Evolutionary conservation across 306 rosid species (phyloP).

Genomic region (Mimosa pudica): DNA sequence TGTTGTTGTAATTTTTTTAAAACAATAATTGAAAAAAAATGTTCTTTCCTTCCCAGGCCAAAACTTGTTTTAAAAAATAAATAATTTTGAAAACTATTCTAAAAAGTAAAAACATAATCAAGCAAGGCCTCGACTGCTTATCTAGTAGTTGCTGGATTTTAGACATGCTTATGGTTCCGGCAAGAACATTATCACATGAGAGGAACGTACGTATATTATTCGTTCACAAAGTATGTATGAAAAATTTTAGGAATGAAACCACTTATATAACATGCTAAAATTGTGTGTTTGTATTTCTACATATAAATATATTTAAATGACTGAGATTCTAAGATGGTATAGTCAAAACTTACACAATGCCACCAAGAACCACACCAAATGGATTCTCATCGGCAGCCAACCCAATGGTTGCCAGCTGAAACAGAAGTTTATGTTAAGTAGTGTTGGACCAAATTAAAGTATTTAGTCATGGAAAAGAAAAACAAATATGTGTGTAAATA

Average conservation of each 20-base stretch:
- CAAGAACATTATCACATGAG: not conserved
- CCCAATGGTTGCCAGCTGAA: slow-evolving; percentile 73
- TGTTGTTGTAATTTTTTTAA: too few relatives aligned
- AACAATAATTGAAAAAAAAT: too few relatives aligned
- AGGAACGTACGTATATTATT: not conserved
- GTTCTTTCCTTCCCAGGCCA: too few relatives aligned
- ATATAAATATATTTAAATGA: not conserved
- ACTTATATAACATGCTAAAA: not conserved
- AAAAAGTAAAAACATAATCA: too few relatives aligned
- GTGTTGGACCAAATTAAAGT: not conserved
- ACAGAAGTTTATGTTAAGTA: not conserved
- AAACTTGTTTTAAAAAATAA: too few relatives aligned
- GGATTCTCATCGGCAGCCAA: slow-evolving; percentile 79
- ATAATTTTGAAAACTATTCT: too few relatives aligned
- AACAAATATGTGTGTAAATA: not conserved
- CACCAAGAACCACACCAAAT: slow-evolving; percentile 69
- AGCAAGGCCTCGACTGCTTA: too few relatives aligned
- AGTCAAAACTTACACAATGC: slow-evolving; percentile 55
- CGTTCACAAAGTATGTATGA: not conserved
- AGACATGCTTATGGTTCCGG: not conserved
- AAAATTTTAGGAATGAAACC: not conserved
- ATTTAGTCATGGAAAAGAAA: not conserved
- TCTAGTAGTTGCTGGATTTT: not conserved
- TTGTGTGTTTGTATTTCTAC: too few relatives aligned
- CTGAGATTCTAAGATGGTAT: not conserved